phyloP scores from a whole-genome alignment of 805 yeast genomes.

The Pichia insulana region DNA sequence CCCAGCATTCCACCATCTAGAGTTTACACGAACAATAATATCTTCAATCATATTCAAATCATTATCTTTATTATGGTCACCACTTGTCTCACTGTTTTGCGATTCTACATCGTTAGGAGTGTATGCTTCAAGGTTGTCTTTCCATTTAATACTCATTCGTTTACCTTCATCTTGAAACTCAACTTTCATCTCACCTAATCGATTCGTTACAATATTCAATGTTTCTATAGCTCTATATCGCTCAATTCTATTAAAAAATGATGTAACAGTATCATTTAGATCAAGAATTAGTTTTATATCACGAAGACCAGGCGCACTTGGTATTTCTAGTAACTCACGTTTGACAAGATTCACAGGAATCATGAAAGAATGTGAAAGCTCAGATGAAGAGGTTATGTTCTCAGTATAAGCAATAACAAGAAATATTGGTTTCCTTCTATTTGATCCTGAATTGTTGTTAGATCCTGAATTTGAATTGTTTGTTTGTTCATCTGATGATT shows the following conservation, averaged over 20 bases:
- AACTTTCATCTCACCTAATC: conserved; percentile 42
- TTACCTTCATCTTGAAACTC: conserved; percentile 48
- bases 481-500: conserved; percentile 25
- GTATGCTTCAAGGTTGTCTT: conserved; percentile 25
- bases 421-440: conserved; percentile 34
- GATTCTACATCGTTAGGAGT: conserved; percentile 18
- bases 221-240: conserved; percentile 49
- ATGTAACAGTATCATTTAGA: conserved; percentile 38
- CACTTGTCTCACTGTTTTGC: background rate
- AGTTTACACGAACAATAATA: conserved; percentile 41
- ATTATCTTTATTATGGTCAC: conserved; percentile 1
- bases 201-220: conserved; percentile 42
- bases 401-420: conserved; percentile 50
- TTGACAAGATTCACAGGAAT: conserved; percentile 63
- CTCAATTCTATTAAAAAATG: conserved; percentile 54
- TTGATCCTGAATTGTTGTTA: conserved; percentile 1
- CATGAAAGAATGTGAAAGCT: conserved; percentile 55
- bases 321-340: conserved; percentile 41
- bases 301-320: conserved; percentile 56
- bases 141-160: conserved; percentile 52
- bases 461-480: conserved; percentile 17
- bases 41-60: conserved; percentile 22
- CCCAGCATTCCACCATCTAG: conserved; percentile 64
- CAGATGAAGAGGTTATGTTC: conserved; percentile 30
- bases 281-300: conserved; percentile 49